A percentile compares a stretch with the other conserved stretches of the same genome.
Conservation (phyloP, 768 basidiomycete genomes). For the Pleurotus platypus region DNA sequence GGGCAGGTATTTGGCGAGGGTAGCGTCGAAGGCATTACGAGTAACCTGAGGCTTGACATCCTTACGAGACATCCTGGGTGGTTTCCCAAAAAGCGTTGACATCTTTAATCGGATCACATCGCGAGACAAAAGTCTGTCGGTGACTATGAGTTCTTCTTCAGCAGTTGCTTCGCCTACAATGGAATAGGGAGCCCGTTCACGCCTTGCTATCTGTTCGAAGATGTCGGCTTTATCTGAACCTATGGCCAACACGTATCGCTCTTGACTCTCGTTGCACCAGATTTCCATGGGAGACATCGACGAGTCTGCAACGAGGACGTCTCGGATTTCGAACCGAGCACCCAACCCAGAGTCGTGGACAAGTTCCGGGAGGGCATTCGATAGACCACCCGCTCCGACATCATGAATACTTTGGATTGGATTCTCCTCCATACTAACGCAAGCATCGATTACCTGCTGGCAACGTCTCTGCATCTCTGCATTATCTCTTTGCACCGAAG, state of each 20-base stretch:
- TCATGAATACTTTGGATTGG: conserved; percentile 98
- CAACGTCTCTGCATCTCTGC: conserved; percentile 97
- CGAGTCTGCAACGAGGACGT: conserved; percentile 86
- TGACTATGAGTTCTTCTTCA: conserved; percentile 82
- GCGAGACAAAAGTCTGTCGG: conserved; percentile 73
- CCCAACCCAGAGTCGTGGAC: conserved; percentile 96
- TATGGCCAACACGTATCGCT: conserved; percentile 94
- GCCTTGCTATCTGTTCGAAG: conserved; percentile 75
- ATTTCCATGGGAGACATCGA: conserved; percentile 99
- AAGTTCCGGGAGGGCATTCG: conserved; percentile 94
- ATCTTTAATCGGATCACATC: conserved; percentile 89
- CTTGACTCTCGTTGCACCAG: conserved; percentile 99
- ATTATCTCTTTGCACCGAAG: conserved; percentile 96
- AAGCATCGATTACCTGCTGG: conserved; percentile 96
- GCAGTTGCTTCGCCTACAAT: conserved; percentile 85
- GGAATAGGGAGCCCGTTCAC: conserved; percentile 93
- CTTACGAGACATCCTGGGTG: conserved; percentile 83
- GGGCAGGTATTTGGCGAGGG: conserved; percentile 67
- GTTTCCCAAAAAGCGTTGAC: conserved; percentile 95
- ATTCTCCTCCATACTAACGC: conserved; percentile 57
- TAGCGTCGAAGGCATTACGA: conserved; percentile 62
- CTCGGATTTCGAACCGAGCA: conserved; percentile 88
- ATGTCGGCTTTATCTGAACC: conserved; percentile 52
- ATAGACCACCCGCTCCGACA: conserved; percentile 95
- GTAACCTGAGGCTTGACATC: conserved; percentile 47